Conservation (phyloP, 805 yeast species). For the Kockiozyma suomiensis region DNA sequence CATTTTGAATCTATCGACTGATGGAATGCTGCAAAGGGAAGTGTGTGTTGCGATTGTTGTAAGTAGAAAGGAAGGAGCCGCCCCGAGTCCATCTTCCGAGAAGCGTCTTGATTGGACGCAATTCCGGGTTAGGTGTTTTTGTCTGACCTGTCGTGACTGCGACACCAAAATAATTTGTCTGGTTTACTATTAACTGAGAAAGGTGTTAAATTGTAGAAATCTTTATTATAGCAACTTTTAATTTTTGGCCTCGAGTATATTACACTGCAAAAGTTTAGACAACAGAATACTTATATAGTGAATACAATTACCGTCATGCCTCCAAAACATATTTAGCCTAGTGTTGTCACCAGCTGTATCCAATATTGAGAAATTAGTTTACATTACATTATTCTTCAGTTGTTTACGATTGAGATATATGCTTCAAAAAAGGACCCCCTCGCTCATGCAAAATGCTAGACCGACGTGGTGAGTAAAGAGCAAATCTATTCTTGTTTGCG, state of each 20-base stretch:
- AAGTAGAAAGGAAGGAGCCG: background rate
- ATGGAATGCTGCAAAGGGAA: background rate
- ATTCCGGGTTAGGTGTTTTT: background rate
- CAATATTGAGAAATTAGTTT: too few species aligned
- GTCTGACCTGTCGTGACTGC: background rate
- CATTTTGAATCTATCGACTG: slow-evolving; percentile 14
- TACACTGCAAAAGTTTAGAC: background rate
- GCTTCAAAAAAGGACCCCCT: slow-evolving; percentile 31
- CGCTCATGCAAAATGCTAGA: slow-evolving; percentile 34
- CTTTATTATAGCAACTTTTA: too few species aligned
- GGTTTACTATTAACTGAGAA: too few species aligned
- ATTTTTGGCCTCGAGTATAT: too few species aligned
- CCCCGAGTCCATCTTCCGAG: slow-evolving; percentile 16
- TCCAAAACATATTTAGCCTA: too few species aligned
- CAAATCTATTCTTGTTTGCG: slow-evolving; percentile 75
- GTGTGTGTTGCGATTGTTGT: background rate
- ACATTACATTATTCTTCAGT: background rate
- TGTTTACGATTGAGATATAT: background rate
- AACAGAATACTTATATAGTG: too few species aligned
- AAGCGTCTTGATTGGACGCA: slow-evolving; percentile 17
- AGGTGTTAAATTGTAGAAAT: too few species aligned
- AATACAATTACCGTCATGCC: too few species aligned
- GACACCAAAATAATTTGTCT: slow-evolving; percentile 1
- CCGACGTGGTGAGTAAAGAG: slow-evolving; percentile 73
- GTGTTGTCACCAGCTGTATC: too few species aligned